phyloP scores from a whole-genome alignment of 768 basidiomycete genomes.

The Mrakia gelida region DNA sequence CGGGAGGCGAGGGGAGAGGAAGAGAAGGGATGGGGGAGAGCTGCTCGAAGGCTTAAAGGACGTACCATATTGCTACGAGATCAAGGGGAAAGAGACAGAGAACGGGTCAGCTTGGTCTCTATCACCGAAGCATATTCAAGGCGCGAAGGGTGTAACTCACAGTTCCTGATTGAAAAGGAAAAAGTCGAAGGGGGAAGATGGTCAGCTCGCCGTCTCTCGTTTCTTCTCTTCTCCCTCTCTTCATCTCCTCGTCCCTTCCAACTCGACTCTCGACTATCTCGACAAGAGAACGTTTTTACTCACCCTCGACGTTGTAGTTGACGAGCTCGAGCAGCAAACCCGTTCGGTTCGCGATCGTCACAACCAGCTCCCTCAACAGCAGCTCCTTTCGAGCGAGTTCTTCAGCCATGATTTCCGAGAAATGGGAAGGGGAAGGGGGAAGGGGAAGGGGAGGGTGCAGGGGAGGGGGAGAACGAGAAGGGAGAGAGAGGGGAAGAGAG shows the following conservation, averaged over 20 bases:
- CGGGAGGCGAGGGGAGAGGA: no score
- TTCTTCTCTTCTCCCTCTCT: background rate
- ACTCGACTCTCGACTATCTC: no score
- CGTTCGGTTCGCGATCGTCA: slow-evolving; percentile 71
- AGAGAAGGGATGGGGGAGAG: background rate
- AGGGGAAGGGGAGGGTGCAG: background rate
- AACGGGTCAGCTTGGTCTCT: background rate
- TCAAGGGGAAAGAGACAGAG: background rate
- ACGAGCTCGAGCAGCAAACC: slow-evolving; percentile 91
- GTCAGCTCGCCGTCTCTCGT: background rate
- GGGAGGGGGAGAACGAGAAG: background rate
- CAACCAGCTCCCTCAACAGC: slow-evolving; percentile 95
- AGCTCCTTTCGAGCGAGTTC: slow-evolving; percentile 59
- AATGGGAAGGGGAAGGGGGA: background rate
- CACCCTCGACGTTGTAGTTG: slow-evolving; percentile 80
- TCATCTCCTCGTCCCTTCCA: background rate
- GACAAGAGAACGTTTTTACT: slow-evolving; percentile 44
- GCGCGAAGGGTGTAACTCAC: background rate
- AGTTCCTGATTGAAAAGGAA: slow-evolving; percentile 6
- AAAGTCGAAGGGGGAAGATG: background rate
- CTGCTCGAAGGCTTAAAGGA: background rate
- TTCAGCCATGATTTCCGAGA: slow-evolving; percentile 17
- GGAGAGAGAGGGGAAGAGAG: background rate
- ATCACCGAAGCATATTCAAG: background rate
- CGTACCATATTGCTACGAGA: slow-evolving; percentile 25